A percentile compares a stretch with the other conserved stretches of the same genome.
Conservation (phyloP, 495 filamentous ascomycete species). For the Terfezia claveryi region DNA sequence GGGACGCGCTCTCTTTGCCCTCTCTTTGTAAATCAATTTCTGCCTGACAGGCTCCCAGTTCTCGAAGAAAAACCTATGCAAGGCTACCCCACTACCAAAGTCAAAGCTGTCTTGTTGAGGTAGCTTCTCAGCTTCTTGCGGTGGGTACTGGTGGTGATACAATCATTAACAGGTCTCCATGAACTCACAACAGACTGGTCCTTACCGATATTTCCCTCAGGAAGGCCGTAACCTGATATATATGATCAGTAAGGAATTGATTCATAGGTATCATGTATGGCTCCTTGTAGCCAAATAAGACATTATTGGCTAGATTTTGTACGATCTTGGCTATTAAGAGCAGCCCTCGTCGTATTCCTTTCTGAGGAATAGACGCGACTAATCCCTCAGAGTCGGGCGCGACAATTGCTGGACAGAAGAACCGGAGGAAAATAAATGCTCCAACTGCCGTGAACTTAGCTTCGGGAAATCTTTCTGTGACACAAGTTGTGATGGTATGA, state of each 20-base stretch:
- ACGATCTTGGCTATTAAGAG: conserved; percentile 46
- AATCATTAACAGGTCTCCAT: too few species aligned
- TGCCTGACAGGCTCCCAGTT: conserved; percentile 46
- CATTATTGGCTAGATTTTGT: conserved; percentile 47
- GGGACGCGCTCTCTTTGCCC: conserved; percentile 1
- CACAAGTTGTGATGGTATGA: conserved; percentile 36
- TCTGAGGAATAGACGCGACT: conserved; percentile 32
- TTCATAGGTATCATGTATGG: conserved; percentile 47
- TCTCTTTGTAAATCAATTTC: conserved; percentile 33
- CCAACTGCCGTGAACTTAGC: conserved; percentile 51
- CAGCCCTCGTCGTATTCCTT: conserved; percentile 42
- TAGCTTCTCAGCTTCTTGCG: conserved; percentile 17
- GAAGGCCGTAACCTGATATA: conserved; percentile 39
- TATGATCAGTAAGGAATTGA: conserved; percentile 40
- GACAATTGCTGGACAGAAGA: conserved; percentile 48
- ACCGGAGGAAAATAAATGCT: conserved; percentile 45
- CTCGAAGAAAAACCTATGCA: conserved; percentile 45
- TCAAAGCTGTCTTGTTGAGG: conserved; percentile 34
- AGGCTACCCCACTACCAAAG: conserved; percentile 40
- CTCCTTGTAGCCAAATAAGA: conserved; percentile 47
- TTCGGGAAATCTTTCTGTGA: conserved; percentile 36
- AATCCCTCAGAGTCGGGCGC: conserved; percentile 42
- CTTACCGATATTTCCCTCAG: conserved; percentile 38
- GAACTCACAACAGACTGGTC: background rate
- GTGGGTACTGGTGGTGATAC: background rate